These are phyloP conservation scores for Paraphaeosphaeria minitans DNA, from an alignment of 2,329 filamentous ascomycete genomes.

Conservation along the genomic window DNA sequence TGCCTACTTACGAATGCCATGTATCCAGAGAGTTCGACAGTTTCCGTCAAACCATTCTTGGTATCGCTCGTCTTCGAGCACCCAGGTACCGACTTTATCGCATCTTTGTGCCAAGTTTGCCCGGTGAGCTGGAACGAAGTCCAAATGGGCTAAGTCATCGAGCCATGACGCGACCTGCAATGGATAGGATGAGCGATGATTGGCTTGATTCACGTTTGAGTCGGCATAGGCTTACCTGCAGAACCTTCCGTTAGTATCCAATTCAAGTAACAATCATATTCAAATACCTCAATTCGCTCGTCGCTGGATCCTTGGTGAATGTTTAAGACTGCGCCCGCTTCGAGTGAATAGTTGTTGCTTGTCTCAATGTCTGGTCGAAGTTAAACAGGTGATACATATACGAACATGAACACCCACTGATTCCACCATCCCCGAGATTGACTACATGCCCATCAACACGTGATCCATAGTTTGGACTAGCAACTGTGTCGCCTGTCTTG, in stretches of 20 bases:
- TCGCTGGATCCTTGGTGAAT: background rate
- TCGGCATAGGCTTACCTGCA: background rate
- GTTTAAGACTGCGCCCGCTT: background rate
- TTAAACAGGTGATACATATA: background rate
- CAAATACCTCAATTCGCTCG: background rate
- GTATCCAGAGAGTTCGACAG: background rate
- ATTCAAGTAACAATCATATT: background rate
- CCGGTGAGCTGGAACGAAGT: background rate
- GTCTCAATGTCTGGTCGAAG: background rate
- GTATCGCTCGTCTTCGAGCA: background rate
- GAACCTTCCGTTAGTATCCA: background rate
- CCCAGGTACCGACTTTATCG: background rate
- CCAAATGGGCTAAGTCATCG: background rate
- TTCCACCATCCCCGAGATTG: background rate
- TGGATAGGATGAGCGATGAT: background rate
- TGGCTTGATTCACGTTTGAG: background rate
- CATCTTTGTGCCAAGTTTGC: background rate
- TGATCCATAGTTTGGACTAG: slow-evolving; percentile 1
- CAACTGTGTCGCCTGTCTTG: background rate
- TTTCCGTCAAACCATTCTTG: background rate
- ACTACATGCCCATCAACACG: slow-evolving; percentile 1
- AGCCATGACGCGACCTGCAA: background rate
- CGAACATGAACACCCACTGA: background rate
- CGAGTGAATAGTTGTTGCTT: background rate
- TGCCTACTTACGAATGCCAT: background rate